Evolutionary conservation across 192 early-diverging fungal species (phyloP), one percentile per base, ranked within the genome.

Genomic region (Hyaloraphidium curvatum): DNA sequence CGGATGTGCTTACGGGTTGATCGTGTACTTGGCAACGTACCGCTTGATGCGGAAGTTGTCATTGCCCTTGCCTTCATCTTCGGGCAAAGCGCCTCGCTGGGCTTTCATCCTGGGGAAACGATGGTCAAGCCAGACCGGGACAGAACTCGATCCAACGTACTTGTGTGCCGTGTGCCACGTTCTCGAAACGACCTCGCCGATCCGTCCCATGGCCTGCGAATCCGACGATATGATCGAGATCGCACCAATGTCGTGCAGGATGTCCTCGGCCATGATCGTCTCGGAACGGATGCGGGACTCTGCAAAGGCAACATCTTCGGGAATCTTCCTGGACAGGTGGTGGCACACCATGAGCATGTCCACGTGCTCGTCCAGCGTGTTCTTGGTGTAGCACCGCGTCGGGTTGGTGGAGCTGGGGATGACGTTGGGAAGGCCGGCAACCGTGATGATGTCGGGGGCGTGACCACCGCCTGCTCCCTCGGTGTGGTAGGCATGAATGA

Each of bases 261-360:
- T 76, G 57, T 91, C 93, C 62, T 97, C 93, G 25, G 89, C 93
- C 5, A 83, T 87, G 67, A 97, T 97, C 1, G 93, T 97, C 61
- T 97, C 91, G 9, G 82, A 91, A 17, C 93, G 76, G 60, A 97
- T 97, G 30, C 93, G 74, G 56, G 79, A 83, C 61, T 97, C 93
- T 3, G 93, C 93, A 73, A 97, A 97, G 11, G 89, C 83, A 22
- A 97, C 81, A 62, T 97, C 93, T 63, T 97, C 93, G 5, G 93
- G 88, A 37, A 97, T 81, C 51, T 79, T 78, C 64, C 81, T 84
- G 55, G 82, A 84, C 53, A 97, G 69, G 58, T 97, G 93, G 63
- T 97, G 93, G 63, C 93, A 97, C 2, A 94, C 87, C 91, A 94
- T 93, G 17, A 97, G 72, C 93, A 97, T 94, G 58, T 97, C 93